These are phyloP conservation scores for Sisymbrium irio DNA, from an alignment of 345 rosid genomes.

Conservation along the genomic window DNA sequence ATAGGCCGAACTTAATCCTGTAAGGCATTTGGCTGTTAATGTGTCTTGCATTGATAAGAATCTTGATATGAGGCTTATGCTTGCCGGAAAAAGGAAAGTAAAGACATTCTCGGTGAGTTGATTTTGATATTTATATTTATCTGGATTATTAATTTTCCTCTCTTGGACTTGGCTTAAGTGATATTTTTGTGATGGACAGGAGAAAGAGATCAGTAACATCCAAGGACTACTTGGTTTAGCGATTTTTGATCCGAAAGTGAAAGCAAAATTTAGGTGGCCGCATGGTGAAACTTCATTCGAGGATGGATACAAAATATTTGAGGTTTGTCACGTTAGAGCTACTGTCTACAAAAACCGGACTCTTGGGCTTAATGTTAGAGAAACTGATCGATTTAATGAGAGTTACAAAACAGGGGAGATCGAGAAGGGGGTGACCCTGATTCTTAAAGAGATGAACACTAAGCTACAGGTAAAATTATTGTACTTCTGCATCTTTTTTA, in stretches of 20 bases:
- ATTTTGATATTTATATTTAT: background rate
- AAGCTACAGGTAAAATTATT: slow-evolving; percentile 10
- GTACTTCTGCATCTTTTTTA: background rate
- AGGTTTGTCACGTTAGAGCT: slow-evolving; percentile 44
- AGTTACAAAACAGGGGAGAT: slow-evolving; percentile 35
- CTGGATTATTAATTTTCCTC: background rate
- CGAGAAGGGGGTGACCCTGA: slow-evolving; percentile 36
- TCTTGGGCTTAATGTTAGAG: slow-evolving; percentile 43
- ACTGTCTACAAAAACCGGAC: slow-evolving; percentile 37
- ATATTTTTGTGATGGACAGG: slow-evolving; percentile 32
- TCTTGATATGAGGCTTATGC: slow-evolving; percentile 63
- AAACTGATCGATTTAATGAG: slow-evolving; percentile 50
- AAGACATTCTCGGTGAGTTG: slow-evolving; percentile 41
- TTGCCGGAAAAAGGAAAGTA: slow-evolving; percentile 42
- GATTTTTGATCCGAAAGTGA: slow-evolving; percentile 46
- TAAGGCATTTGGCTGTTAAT: slow-evolving; percentile 52
- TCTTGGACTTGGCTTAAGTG: background rate
- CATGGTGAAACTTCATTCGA: slow-evolving; percentile 38
- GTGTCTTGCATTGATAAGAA: slow-evolving; percentile 54
- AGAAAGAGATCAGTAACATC: slow-evolving; percentile 47
- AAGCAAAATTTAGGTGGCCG: slow-evolving; percentile 65
- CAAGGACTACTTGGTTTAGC: slow-evolving; percentile 42
- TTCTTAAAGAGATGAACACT: slow-evolving; percentile 48
- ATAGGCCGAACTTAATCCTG: slow-evolving; percentile 47
- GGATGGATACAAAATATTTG: slow-evolving; percentile 43